Percentiles rank a stretch among this genome's conserved stretches.
Evolutionary conservation across 2,329 filamentous ascomycete genomes (phyloP).

Genomic region (Thermoascus crustaceus): DNA sequence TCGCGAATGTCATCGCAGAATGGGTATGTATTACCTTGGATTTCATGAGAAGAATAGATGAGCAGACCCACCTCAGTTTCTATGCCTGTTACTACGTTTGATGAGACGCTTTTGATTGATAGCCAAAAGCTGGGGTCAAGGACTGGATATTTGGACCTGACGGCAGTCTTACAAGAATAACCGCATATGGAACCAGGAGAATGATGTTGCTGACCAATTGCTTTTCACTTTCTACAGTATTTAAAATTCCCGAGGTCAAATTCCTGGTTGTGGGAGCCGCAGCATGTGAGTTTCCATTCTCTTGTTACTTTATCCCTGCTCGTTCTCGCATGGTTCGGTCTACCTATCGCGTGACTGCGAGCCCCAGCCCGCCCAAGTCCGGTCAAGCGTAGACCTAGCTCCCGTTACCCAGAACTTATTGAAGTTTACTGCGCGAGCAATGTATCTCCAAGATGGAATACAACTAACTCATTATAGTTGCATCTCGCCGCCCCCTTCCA

Average conservation of each 20-base stretch:
- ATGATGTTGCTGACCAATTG: slow-evolving; percentile 3
- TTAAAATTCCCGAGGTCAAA: slow-evolving; percentile 69
- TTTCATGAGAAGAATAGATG: slow-evolving; percentile 5
- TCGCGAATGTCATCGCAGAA: slow-evolving; percentile 69
- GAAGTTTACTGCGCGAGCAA: neutral
- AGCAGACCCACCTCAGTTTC: neutral
- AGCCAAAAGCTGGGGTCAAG: no score
- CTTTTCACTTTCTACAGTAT: slow-evolving; percentile 36
- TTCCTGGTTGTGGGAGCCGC: slow-evolving; percentile 62
- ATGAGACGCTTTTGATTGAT: no score
- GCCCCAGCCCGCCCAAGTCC: no score
- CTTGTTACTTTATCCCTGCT: neutral
- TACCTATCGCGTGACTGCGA: neutral
- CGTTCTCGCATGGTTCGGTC: neutral
- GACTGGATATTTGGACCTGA: no score
- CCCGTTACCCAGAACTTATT: neutral
- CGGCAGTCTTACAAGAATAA: no score
- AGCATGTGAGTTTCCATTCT: slow-evolving; percentile 28
- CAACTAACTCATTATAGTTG: slow-evolving; percentile 11
- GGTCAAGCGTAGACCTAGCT: no score
- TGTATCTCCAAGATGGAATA: neutral
- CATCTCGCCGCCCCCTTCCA: slow-evolving; percentile 21
- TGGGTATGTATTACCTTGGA: slow-evolving; percentile 44
- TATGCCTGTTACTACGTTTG: no score
- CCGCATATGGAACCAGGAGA: no score